phyloP scores from a whole-genome alignment of 306 rosid species.

The Prunus persica region Prunus_persica_NCBIv2 NC_034010.1:29264501-29265000 shows the following conservation, averaged over 20 bases:
- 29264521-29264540: background rate
- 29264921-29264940: constrained; percentile 66
- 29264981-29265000: constrained; percentile 20
- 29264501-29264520: background rate
- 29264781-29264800: constrained; percentile 11
- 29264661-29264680: background rate
- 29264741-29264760: background rate
- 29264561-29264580: background rate
- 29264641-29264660: background rate
- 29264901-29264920: constrained; percentile 4
- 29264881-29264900: constrained; percentile 11
- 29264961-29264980: constrained; percentile 88
- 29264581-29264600: background rate
- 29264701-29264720: background rate
- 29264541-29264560: background rate
- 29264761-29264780: background rate
- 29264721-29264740: background rate
- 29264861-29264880: constrained; percentile 4
- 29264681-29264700: background rate
- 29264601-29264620: background rate
- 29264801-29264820: constrained; percentile 17
- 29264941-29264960: constrained; percentile 52
- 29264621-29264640: background rate
- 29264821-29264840: constrained; percentile 18
- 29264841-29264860: background rate